Evolutionary conservation across 2,329 filamentous ascomycete genomes (phyloP), one percentile per base, ranked within the genome.

Genomic region (Hypoxylon sp.): DNA sequence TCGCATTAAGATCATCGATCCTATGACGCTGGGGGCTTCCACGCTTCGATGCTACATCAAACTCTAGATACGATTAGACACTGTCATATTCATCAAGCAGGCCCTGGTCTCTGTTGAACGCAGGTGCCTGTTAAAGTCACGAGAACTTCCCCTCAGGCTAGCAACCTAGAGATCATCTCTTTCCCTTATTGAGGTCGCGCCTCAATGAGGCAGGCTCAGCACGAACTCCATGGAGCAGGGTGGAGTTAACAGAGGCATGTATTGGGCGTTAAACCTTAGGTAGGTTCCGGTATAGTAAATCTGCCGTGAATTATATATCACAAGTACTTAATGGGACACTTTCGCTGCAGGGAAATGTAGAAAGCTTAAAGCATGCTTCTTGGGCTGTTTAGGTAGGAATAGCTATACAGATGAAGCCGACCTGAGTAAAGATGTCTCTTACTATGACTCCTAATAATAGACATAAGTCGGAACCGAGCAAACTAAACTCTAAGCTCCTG

Each of bases 1-100:
- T 55, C 52, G 22, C 24, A 57, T 61, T 20, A 49, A 40, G 26
- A 60, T 60, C 45, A 18, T 56, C 33, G 51, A 60, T 62, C 61
- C 44, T 58, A 33, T 40, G 44, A 65, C 42, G 18, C 20, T 50
- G 26, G 20, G 30, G 16, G 18, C 48, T 61, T 48, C 38, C 26
- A 45, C 18, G 24, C n/a, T 28, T 61, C 36, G 32, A 11, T 52
- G 33, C 51, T 60, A 33, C 48, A 24, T 56, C 4, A 12, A 55
- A 22, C 16, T 55, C 32, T 48, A 22, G 20, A 32, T 32, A 32
- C 8, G 30, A 12, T 32, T 32, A 12, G 3, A 26, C 24, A 26
- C 3, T 6, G 6, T 26, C 24, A 3, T 48, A 7, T 26, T 51
- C 32, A 45, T 24, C 42, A 22, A 33, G 50, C 50, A 49, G 7